Conservation (phyloP, 2,329 filamentous ascomycete genomes). For the Alternaria conjuncta region DNA sequence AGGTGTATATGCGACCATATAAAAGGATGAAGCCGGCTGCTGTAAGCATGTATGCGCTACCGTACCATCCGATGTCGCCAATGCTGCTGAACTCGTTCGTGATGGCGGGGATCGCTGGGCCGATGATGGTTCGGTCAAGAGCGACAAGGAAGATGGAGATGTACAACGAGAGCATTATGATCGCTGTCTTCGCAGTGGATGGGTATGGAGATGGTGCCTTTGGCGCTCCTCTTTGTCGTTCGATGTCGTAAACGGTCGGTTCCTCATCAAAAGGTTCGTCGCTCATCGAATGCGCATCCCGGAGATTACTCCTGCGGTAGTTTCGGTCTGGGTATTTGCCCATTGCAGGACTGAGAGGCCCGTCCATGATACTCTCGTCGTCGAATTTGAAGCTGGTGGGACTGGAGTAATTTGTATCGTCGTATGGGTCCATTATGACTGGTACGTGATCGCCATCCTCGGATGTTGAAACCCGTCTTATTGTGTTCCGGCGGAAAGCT, state of each 20-base stretch:
- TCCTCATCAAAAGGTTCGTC: background rate
- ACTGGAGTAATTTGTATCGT: constrained; percentile 16
- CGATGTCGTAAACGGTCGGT: background rate
- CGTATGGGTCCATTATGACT: constrained; percentile 14
- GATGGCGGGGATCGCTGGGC: constrained; percentile 54
- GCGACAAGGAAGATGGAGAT: constrained; percentile 44
- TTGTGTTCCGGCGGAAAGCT: background rate
- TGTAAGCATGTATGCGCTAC: constrained; percentile 48
- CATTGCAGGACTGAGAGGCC: constrained; percentile 13
- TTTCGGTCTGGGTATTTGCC: constrained; percentile 9
- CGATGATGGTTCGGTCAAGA: constrained; percentile 54
- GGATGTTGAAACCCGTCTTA: background rate
- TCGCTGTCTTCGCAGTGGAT: constrained; percentile 28
- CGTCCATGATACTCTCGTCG: constrained; percentile 12
- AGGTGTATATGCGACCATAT: constrained; percentile 56
- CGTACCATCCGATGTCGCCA: constrained; percentile 54
- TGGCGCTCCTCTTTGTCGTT: background rate
- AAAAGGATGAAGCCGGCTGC: constrained; percentile 51
- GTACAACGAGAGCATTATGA: constrained; percentile 42
- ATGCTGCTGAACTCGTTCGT: constrained; percentile 54
- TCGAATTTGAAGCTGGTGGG: constrained; percentile 8
- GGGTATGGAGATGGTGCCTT: constrained; percentile 21
- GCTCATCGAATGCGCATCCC: constrained; percentile 11
- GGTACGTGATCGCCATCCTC: constrained; percentile 13
- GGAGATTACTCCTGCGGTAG: constrained; percentile 17